Base-by-base conservation (phyloP, 371 early-diverging fungal species). In the Circinella minor region DNA sequence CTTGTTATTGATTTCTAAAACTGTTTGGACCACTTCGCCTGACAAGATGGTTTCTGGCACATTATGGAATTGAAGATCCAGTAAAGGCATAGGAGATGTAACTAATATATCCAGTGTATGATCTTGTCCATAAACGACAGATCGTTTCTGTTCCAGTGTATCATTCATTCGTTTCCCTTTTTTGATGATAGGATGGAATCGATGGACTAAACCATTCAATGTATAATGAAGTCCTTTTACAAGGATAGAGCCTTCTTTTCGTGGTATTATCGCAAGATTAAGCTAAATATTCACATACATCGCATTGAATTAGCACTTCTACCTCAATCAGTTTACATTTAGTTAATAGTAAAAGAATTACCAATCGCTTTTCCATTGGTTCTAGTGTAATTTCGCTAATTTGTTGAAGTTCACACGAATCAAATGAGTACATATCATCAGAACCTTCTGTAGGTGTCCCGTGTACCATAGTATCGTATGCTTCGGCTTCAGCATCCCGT, bases 81-180 rank as follows among this genome's bases (percentile, higher is more conserved):
- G 76, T 34, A 94, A 80, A 11, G 98, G 97, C 91, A 96, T 91
- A 3, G 92, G 90, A 0, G 92, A 87, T 0, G 92, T 90, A 5
- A 96, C 93, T 9, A 86, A 65, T n/a, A 97, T 81, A 54, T 87
- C 88, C 18, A 96, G 79, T 14, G 91, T 83, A 46, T 86, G 77
- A 59, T 94, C 94, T 4, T 84, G 83, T n/a, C 90, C 89, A 76
- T 95, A 93, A 4, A 80, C 70, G 20, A 74, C 71, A 0, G 78
- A 78, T 70, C 79, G 78, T 64, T 81, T 84, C 61, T 91, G 90
- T 70, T 88, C 92, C 64, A 81, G 87, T 36, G 94, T 91, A 34
- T 85, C 86, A 71, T 94, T 94, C 14, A 95, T 78, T 20, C 95
- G 90, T 43, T 83, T 82, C 0, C 96, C 95, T 4, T 83, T 86